Percentiles rank a stretch among this genome's conserved stretches.
Conservation (phyloP, 768 basidiomycete genomes). For the Boletellus emodensis region DNA sequence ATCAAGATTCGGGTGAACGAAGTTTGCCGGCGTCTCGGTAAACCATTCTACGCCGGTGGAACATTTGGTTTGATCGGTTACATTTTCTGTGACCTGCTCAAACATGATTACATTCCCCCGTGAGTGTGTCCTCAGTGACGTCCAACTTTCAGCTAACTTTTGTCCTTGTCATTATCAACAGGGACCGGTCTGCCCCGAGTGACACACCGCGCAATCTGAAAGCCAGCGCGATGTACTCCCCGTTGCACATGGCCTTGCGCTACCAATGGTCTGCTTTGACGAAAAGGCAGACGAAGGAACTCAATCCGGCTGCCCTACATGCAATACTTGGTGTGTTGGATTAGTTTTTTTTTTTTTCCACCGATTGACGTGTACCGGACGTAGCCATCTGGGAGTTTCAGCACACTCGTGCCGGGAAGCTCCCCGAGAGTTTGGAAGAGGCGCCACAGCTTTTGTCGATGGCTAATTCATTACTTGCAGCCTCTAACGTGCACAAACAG, state of each 20-base stretch:
- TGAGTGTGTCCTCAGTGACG: conserved; percentile 39
- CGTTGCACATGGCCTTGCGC: conserved; percentile 58
- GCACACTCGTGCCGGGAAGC: conserved; percentile 45
- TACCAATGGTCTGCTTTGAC: conserved; percentile 69
- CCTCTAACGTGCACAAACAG: conserved; percentile 69
- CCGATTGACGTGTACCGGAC: conserved; percentile 13
- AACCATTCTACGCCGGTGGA: conserved; percentile 89
- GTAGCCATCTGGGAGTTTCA: conserved; percentile 86
- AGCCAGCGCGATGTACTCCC: conserved; percentile 58
- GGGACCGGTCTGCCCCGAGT: conserved; percentile 60
- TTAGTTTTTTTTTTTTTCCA: background rate
- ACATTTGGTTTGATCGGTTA: conserved; percentile 89
- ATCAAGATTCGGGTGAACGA: conserved; percentile 72
- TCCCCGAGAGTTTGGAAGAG: conserved; percentile 51
- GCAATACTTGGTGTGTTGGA: conserved; percentile 59
- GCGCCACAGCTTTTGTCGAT: conserved; percentile 59
- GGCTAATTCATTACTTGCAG: conserved; percentile 55
- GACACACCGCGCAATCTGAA: conserved; percentile 58
- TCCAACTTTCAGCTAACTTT: conserved; percentile 6
- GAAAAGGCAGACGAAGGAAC: conserved; percentile 74
- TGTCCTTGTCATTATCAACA: conserved; percentile 26
- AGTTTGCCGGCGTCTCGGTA: conserved; percentile 67
- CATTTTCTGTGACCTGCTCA: conserved; percentile 89
- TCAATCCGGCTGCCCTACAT: conserved; percentile 74
- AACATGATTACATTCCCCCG: conserved; percentile 84